Conservation (phyloP, 176 grass and related monocot species). For the Aegilops speltoides region DNA sequence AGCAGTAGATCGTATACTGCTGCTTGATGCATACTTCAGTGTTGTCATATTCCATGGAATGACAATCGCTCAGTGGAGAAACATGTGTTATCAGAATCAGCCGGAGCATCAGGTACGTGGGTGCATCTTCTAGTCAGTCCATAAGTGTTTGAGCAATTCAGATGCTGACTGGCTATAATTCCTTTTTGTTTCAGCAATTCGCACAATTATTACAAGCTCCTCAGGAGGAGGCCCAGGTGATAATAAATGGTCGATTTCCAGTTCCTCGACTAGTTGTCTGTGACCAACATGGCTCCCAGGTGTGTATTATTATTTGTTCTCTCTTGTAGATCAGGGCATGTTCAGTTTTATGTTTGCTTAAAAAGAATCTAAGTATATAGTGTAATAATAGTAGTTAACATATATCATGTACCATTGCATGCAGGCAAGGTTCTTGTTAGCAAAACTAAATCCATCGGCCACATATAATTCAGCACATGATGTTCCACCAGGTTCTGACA, state of each 20-base stretch:
- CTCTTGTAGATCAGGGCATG: not conserved
- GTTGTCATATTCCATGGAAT: constrained; percentile 97
- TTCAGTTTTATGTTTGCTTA: not conserved
- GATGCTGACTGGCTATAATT: constrained; percentile 17
- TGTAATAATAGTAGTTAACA: not conserved
- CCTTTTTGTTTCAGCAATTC: constrained; percentile 69
- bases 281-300: constrained; percentile 98
- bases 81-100: constrained; percentile 96
- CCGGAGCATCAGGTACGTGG: constrained; percentile 84
- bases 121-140: not conserved
- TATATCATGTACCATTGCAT: not conserved
- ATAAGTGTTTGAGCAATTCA: not conserved
- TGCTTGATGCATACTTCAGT: constrained; percentile 98
- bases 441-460: constrained; percentile 93
- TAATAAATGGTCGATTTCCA: constrained; percentile 86
- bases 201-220: constrained; percentile 87
- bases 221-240: constrained; percentile 76
- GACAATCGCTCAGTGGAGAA: constrained; percentile 98
- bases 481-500: constrained; percentile 85
- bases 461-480: constrained; percentile 86
- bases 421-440: constrained; percentile 97
- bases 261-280: constrained; percentile 95
- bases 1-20: constrained; percentile 79
- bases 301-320: constrained; percentile 35
- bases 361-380: too few species aligned